These are phyloP conservation scores for Debaryomyces subglobosus DNA, from an alignment of 1,139 yeast species.

Conservation along the genomic window DNA sequence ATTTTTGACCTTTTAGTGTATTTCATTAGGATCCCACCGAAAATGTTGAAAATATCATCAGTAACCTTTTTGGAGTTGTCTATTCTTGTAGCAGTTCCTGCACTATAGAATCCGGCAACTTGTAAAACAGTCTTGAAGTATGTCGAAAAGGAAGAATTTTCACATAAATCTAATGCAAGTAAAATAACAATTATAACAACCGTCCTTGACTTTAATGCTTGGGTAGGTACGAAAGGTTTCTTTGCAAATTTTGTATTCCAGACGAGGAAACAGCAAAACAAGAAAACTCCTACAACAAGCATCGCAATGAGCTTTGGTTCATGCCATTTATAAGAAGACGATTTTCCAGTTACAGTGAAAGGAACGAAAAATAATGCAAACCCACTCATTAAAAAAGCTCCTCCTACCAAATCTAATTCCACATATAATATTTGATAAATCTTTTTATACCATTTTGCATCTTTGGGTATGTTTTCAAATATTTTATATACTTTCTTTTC, in stretches of 20 bases:
- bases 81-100: constrained; percentile 29
- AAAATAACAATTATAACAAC: constrained; percentile 20
- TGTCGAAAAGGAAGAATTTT: constrained; percentile 28
- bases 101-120: constrained; percentile 19
- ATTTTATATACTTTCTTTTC: constrained; percentile 16
- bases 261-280: constrained; percentile 25
- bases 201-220: constrained; percentile 25
- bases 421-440: constrained; percentile 18
- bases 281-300: constrained; percentile 28
- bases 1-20: constrained; percentile 27
- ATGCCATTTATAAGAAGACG: constrained; percentile 20
- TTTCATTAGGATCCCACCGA: constrained; percentile 28
- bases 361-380: constrained; percentile 36
- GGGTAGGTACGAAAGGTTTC: constrained; percentile 25
- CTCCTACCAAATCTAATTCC: constrained; percentile 38
- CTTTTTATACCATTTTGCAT: constrained; percentile 12
- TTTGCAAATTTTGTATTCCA: constrained; percentile 29
- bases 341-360: constrained; percentile 27
- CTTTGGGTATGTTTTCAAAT: constrained; percentile 12
- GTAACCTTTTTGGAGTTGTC: constrained; percentile 29
- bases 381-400: constrained; percentile 25
- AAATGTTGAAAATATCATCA: constrained; percentile 24
- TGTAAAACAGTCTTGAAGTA: constrained; percentile 26
- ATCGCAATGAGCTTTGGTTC: constrained; percentile 31
- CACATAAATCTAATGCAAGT: constrained; percentile 26